Evolutionary conservation across 2,329 filamentous ascomycete species (phyloP).

Genomic region (Alternaria sp.): DNA sequence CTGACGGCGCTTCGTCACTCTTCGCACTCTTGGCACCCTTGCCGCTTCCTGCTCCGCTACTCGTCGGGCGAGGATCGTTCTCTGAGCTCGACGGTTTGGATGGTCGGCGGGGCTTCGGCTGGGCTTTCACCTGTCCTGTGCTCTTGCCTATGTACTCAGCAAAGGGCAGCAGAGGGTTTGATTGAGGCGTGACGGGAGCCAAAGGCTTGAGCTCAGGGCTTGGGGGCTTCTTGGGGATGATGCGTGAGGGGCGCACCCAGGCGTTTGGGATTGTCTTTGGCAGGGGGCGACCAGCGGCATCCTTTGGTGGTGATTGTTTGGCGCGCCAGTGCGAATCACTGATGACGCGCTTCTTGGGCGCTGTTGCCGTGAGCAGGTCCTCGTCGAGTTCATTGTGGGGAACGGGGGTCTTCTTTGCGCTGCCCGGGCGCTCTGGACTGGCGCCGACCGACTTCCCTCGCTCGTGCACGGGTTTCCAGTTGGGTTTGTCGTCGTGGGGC

Average conservation of each 20-base stretch:
- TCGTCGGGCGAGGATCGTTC: conserved; percentile 44
- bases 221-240: conserved; percentile 30
- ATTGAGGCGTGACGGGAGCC: conserved; percentile 20
- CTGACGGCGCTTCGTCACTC: conserved; percentile 27
- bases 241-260: conserved; percentile 50
- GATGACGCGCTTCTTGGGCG: conserved; percentile 90
- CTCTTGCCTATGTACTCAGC: conserved; percentile 40
- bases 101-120: conserved; percentile 35
- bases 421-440: conserved; percentile 41
- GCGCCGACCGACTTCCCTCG: conserved; percentile 36
- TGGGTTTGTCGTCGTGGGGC: conserved; percentile 38
- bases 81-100: conserved; percentile 44
- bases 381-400: conserved; percentile 53
- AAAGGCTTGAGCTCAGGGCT: conserved; percentile 20
- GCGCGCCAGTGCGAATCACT: conserved; percentile 89
- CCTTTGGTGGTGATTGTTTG: conserved; percentile 57
- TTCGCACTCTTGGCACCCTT: conserved; percentile 33
- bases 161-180: conserved; percentile 29
- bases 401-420: conserved; percentile 41
- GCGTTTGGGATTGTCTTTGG: conserved; percentile 50
- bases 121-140: conserved; percentile 36
- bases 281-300: conserved; percentile 34
- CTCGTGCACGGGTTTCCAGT: conserved; percentile 35
- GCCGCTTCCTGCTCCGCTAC: conserved; percentile 46
- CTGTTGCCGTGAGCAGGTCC: conserved; percentile 61